These are phyloP conservation scores for Syzygium aromaticum DNA, from an alignment of 345 rosid genomes.

Conservation along the genomic window DNA sequence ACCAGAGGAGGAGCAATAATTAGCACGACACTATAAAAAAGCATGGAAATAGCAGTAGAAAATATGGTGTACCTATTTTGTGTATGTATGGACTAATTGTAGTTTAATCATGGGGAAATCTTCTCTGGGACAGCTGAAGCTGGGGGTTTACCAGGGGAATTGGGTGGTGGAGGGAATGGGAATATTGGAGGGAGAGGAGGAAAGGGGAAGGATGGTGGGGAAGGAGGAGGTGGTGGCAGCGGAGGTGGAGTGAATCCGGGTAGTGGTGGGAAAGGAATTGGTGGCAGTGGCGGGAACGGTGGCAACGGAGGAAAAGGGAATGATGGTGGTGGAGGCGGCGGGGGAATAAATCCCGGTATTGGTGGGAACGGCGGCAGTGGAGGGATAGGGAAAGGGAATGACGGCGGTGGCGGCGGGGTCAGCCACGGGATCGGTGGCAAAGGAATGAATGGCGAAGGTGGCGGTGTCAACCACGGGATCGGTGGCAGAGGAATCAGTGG, in stretches of 20 bases:
- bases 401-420: background rate
- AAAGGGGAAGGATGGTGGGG: constrained; percentile 1
- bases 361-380: background rate
- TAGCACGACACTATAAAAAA: background rate
- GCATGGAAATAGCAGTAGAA: background rate
- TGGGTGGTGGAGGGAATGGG: background rate
- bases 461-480: constrained; percentile 4
- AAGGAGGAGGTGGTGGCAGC: background rate
- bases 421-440: constrained; percentile 17
- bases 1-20: background rate
- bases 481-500: background rate
- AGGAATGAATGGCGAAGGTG: constrained; percentile 9
- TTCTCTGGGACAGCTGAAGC: background rate
- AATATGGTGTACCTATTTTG: background rate
- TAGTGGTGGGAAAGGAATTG: constrained; percentile 5
- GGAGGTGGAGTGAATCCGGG: background rate
- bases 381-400: constrained; percentile 4
- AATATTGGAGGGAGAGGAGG: constrained; percentile 1
- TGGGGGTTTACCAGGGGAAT: background rate
- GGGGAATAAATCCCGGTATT: constrained; percentile 8
- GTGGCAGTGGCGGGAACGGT: background rate
- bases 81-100: background rate
- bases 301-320: background rate
- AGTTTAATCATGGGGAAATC: constrained; percentile 10
- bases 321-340: constrained; percentile 13